Evolutionary conservation across 2,329 filamentous ascomycete genomes (phyloP), one percentile per base, ranked within the genome.

Genomic region (Talaromyces albobiverticillius): DNA sequence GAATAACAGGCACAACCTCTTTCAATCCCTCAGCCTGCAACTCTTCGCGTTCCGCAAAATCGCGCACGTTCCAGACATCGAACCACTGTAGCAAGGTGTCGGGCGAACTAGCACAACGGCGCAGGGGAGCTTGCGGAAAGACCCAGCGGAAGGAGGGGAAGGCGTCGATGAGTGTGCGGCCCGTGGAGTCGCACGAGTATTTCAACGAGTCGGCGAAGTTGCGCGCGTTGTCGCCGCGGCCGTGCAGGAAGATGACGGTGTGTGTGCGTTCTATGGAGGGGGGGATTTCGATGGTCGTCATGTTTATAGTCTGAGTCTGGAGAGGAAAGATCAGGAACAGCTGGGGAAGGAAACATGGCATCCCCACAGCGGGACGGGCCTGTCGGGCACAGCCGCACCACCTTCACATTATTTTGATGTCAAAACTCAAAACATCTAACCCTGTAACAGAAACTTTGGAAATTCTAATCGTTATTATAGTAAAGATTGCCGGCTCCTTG

Each of bases 11-110:
- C 18, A 52, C 41, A 26, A 52, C 41, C 7, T 46, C 50, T 11
- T 46, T 52, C 31, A 52, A 41, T n/a, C 50, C 50, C 10, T 20
- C 16, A 31, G 42, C 41, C 31, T 52, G 41, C 0, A 52, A 41
- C 25, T 40, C 50, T n/a, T 52, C 50, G 22, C 18, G 50, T 29
- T 52, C 41, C 32, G 32, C n/a, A 52, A 52, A 52, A 14, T 52
- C 16, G 4, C 31, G 50, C 6, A 46, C 31, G 18, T 46, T 52
- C 41, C 41, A 52, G 31, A 52, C 41, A 8, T 52, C 50, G n/a
- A 52, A 52, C 50, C 50, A 52, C 20, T 52, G 50, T 23, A 31
- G 50, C 31, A 25, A 52, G 6, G 40, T 52, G n/a, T 46, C 41
- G 0, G 22, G 32, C 29, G 50, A 45, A 2, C 29, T 52, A 3